Evolutionary conservation across 495 filamentous ascomycete genomes (phyloP), one percentile per base, ranked within the genome.

Genomic region (Penicillium mononematosum): DNA sequence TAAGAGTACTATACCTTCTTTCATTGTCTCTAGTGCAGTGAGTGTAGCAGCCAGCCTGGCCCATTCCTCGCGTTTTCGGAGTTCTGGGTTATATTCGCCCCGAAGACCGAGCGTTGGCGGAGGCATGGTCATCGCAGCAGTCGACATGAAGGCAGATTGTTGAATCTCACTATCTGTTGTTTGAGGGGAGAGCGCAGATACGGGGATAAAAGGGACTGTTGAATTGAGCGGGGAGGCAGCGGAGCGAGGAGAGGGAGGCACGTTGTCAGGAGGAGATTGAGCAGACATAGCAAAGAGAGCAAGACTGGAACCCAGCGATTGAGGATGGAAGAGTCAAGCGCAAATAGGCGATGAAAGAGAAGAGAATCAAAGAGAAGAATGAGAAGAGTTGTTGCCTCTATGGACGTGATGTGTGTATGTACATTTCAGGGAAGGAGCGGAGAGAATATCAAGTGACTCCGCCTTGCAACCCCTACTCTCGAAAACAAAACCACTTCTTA

Each of bases 31-130:
- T 5, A 50, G 8, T 10, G 29, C 11, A 3, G 29, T 22, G 5
- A 50, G 47, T 14, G 17, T 50, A 1, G 29, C 4, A 16, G 17
- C 31, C 10, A 50, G n/a, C 6, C 29, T 34, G 11, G 9, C 5
- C 47, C 47, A 51, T 25, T 36, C 31, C 6, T 36, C 5, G 3
- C 41, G n/a, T 10, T 34, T 42, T 10, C 22, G 36, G 2, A 42
- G 61, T 45, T 55, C 49, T 49, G 42, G 49, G 46, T 53, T 48
- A 58, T 66, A 10, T 53, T 24, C n/a, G 20, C 45, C 19, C 49
- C n/a, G 12, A 55, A 19, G 50, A 7, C 39, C 36, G 29, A 45
- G 55, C 20, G 19, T 5, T 11, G n/a, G 45, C 19, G 19, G 7
- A 34, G 44, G 0, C 20, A 4, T 2, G 0, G 27, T 0, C 25